A percentile compares a stretch with the other conserved stretches of the same genome.
Evolutionary conservation across 345 rosid genomes (phyloP).

Genomic region (Eucalyptus curtisii): DNA sequence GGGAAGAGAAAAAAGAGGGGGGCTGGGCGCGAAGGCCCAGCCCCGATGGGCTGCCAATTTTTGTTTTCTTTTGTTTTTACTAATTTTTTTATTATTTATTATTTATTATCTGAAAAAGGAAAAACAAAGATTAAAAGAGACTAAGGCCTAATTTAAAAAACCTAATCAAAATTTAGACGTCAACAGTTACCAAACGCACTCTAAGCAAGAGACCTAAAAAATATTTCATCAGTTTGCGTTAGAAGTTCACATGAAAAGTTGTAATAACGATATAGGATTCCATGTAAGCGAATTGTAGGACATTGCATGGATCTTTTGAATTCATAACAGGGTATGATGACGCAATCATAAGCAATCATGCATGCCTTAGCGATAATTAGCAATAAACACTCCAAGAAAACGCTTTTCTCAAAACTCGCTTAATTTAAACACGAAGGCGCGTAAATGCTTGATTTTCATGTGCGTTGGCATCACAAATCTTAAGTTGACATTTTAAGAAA

Average conservation of each 20-base stretch:
- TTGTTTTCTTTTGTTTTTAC: too few relatives aligned
- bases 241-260: neutral
- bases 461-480: neutral
- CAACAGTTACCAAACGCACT: too few relatives aligned
- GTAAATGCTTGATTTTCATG: neutral
- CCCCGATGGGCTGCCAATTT: too few relatives aligned
- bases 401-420: neutral
- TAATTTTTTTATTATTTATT: too few relatives aligned
- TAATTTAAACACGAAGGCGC: neutral
- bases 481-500: neutral
- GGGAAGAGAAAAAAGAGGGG: too few relatives aligned
- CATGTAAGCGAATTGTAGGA: neutral
- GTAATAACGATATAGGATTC: neutral
- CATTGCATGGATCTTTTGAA: neutral
- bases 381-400: neutral
- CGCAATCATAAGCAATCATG: neutral
- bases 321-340: neutral
- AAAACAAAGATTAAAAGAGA: too few relatives aligned
- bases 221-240: neutral
- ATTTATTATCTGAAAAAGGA: too few relatives aligned
- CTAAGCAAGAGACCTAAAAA: neutral
- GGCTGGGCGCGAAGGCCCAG: too few relatives aligned
- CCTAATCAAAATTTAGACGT: too few relatives aligned
- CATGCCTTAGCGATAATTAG: neutral
- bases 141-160: too few relatives aligned